Base-by-base conservation (phyloP, 1,284 basidiomycete species). In the Leccinum subspadiceum region DNA sequence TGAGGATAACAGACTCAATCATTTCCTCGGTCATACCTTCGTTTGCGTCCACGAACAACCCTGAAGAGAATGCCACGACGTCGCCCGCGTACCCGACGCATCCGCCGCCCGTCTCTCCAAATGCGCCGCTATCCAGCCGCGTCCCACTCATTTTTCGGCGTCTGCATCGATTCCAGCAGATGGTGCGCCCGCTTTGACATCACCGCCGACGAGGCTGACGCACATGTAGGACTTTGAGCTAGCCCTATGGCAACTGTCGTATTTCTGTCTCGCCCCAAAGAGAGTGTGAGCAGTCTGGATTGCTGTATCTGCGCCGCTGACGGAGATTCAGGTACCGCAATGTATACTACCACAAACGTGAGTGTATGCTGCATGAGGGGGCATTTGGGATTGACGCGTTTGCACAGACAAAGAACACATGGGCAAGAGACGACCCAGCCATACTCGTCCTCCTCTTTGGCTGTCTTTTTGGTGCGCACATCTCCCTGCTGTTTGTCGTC, bases 401-500 rank as follows among this genome's bases (percentile, higher is more conserved):
- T 35, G 29, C 70, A 92, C 93, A 97, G 79, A 98, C 95, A n/a
- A 97, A 97, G 81, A 97, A 98, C 73, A 93, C 92, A 5, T 97
- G 95, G 94, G 93, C 94, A 24, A 81, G 95, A 73, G 95, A 98
- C 74, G 94, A 97, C 73, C 95, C 95, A 17, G 94, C 95, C 12
- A 94, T 96, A 67, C 80, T 96, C 39, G 82, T 96, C 50, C 82
- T 97, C 54, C 87, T 96, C 57, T 83, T 85, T 33, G 90, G 84
- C 46, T 92, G 88, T 72, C 81, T 95, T 13, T 79, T 79, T 61
- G 84, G 93, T 94, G 62, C 60, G 84, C 5, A 29, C 15, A 3
- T 8, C 44, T 26, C 53, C 7, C 24, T 22, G 9, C 5, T 46
- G 12, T 26, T 22, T 4, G n/a, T 17, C 20, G n/a, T 8, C 26